These are phyloP conservation scores for Bruguiera sexangula DNA, from an alignment of 345 rosid genomes.

Conservation along the genomic window DNA sequence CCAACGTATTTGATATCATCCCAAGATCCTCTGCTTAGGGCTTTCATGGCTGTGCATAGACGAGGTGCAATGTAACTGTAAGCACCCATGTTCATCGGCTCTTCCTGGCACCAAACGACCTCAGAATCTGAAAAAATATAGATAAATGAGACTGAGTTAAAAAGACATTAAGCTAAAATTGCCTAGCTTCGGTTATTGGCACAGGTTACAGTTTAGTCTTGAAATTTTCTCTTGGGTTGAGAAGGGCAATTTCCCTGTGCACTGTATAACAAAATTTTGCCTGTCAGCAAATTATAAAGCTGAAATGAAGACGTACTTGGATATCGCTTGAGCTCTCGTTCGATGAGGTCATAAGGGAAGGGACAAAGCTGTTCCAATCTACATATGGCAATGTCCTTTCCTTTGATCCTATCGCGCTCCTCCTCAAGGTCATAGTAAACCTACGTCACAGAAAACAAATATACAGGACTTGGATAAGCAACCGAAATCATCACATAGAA, in stretches of 20 bases:
- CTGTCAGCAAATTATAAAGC: background rate
- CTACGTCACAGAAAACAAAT: constrained; percentile 3
- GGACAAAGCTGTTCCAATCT: constrained; percentile 83
- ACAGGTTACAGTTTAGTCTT: too few species aligned
- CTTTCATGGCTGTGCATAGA: constrained; percentile 35
- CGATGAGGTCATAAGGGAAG: constrained; percentile 73
- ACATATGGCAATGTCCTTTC: constrained; percentile 64
- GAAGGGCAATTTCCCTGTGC: too few species aligned
- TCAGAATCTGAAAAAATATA: constrained; percentile 44
- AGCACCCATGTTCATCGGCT: constrained; percentile 89
- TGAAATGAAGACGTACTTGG: constrained; percentile 47
- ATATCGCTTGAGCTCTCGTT: constrained; percentile 71
- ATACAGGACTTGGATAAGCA: too few species aligned
- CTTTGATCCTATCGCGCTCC: constrained; percentile 48
- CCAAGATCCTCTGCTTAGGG: constrained; percentile 6
- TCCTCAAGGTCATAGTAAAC: constrained; percentile 63
- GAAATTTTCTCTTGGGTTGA: too few species aligned
- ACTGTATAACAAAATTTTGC: too few species aligned
- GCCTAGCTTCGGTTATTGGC: too few species aligned
- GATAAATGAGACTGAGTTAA: background rate
- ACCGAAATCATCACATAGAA: too few species aligned
- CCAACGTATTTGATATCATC: constrained; percentile 27
- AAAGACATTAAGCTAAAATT: background rate
- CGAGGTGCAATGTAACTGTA: constrained; percentile 53
- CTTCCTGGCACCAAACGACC: constrained; percentile 87